Percentiles rank a stretch among this genome's conserved stretches.
phyloP scores from a whole-genome alignment of 345 rosid genomes.

The Citrus trifoliata region DNA sequence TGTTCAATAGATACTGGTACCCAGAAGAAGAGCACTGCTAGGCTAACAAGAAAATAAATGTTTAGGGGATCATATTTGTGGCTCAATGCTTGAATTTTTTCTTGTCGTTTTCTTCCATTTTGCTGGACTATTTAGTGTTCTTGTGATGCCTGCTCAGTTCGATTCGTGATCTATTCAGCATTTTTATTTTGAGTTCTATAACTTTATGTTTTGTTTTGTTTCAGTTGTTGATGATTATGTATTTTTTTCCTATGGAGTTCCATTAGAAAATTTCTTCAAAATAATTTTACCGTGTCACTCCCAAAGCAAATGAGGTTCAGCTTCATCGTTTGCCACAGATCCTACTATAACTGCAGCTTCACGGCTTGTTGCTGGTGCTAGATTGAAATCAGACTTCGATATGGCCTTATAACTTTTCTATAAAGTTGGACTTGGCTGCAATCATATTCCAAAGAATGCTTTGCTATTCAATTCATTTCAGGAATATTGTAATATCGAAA shows the following conservation, averaged over 20 bases:
- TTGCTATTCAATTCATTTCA: no score
- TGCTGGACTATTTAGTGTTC: neutral
- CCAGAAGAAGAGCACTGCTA: slow-evolving; percentile 24
- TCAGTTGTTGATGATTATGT: neutral
- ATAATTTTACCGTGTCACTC: neutral
- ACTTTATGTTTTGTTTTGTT: neutral
- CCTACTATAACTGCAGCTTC: no score
- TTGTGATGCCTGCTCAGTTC: neutral
- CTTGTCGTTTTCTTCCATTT: neutral
- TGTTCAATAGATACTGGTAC: slow-evolving; percentile 26
- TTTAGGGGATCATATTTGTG: neutral
- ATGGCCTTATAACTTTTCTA: neutral
- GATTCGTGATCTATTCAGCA: neutral
- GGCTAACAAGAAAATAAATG: neutral
- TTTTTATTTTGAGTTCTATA: neutral
- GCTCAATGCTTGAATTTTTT: neutral
- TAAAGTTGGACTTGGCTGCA: no score
- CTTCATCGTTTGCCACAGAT: neutral
- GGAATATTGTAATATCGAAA: neutral
- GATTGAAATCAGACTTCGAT: no score
- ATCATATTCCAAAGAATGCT: neutral
- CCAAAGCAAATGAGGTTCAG: neutral
- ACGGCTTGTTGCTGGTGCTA: no score
- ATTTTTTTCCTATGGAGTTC: no score
- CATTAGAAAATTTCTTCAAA: neutral